These are phyloP conservation scores for Pichia sp. DNA, from an alignment of 1,139 yeast species.

Conservation along the genomic window DNA sequence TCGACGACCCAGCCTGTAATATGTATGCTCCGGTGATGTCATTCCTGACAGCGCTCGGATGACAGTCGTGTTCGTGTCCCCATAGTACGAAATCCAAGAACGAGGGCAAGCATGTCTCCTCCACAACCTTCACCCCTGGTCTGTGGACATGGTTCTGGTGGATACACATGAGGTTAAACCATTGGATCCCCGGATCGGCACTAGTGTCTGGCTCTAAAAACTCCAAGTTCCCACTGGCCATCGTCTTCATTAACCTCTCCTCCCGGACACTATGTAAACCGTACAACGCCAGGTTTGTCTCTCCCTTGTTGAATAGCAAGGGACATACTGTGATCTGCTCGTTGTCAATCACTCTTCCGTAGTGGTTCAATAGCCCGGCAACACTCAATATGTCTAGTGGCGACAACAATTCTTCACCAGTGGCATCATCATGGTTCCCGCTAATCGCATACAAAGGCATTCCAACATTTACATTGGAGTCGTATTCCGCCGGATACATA, in stretches of 20 bases:
- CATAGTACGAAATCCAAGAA: slow-evolving; percentile 81
- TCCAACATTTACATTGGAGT: slow-evolving; percentile 81
- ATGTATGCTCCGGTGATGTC: slow-evolving; percentile 70
- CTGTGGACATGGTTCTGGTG: slow-evolving; percentile 86
- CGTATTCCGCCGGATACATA: slow-evolving; percentile 79
- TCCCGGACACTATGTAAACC: slow-evolving; percentile 89
- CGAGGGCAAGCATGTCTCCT: slow-evolving; percentile 77
- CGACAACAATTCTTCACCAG: slow-evolving; percentile 81
- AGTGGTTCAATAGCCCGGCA: slow-evolving; percentile 82
- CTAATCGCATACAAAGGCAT: slow-evolving; percentile 93
- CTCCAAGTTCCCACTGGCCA: slow-evolving; percentile 73
- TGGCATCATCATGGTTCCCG: slow-evolving; percentile 96
- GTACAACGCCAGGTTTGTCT: slow-evolving; percentile 76
- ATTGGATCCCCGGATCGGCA: slow-evolving; percentile 45
- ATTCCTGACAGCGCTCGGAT: slow-evolving; percentile 65
- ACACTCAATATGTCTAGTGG: slow-evolving; percentile 84
- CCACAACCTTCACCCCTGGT: slow-evolving; percentile 74
- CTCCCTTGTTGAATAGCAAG: slow-evolving; percentile 73
- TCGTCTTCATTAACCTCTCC: slow-evolving; percentile 78
- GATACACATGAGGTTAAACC: slow-evolving; percentile 86
- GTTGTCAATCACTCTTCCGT: slow-evolving; percentile 76
- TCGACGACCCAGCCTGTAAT: slow-evolving; percentile 90
- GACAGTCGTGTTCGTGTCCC: slow-evolving; percentile 99
- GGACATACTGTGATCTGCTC: slow-evolving; percentile 79
- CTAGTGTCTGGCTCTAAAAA: slow-evolving; percentile 63